Conservation (phyloP, 2,329 filamentous ascomycete genomes). For the Zymoseptoria crescenta region DNA sequence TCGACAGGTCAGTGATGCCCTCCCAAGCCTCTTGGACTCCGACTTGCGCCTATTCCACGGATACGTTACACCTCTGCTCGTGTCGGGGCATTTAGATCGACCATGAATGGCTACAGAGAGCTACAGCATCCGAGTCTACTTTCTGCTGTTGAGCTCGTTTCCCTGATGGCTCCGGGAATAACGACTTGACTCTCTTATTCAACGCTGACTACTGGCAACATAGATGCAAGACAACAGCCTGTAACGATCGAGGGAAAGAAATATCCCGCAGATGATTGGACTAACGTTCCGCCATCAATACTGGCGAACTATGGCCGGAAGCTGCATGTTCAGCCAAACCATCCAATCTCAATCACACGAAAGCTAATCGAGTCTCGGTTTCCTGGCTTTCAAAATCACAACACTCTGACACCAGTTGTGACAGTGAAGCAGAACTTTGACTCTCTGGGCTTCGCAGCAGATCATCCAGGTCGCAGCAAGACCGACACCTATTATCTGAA, state of each 20-base stretch:
- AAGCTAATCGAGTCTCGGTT: conserved; percentile 89
- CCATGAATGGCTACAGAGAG: no score
- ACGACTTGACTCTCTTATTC: not conserved
- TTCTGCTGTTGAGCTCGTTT: not conserved
- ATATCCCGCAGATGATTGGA: conserved; percentile 70
- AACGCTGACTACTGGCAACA: not conserved
- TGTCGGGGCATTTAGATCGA: not conserved
- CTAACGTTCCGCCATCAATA: conserved; percentile 73
- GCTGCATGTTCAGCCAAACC: conserved; percentile 84
- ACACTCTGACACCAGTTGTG: conserved; percentile 74
- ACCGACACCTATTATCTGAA: conserved; percentile 98
- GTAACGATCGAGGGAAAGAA: conserved; percentile 52
- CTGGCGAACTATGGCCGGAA: conserved; percentile 64
- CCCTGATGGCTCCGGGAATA: not conserved
- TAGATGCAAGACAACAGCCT: conserved; percentile 29
- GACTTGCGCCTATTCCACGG: not conserved
- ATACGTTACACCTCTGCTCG: not conserved
- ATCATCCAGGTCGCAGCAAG: conserved; percentile 78
- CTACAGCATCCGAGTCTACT: not conserved
- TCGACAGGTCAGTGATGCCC: conserved; percentile 16
- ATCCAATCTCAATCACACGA: conserved; percentile 84
- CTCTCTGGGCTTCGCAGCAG: conserved; percentile 79
- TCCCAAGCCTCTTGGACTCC: not conserved
- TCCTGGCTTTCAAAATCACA: conserved; percentile 68
- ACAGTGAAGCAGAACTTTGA: conserved; percentile 87